A percentile compares a stretch with the other conserved stretches of the same genome.
Evolutionary conservation across 2,329 filamentous ascomycete species (phyloP).

Genomic region (Fusarium nelsonii): DNA sequence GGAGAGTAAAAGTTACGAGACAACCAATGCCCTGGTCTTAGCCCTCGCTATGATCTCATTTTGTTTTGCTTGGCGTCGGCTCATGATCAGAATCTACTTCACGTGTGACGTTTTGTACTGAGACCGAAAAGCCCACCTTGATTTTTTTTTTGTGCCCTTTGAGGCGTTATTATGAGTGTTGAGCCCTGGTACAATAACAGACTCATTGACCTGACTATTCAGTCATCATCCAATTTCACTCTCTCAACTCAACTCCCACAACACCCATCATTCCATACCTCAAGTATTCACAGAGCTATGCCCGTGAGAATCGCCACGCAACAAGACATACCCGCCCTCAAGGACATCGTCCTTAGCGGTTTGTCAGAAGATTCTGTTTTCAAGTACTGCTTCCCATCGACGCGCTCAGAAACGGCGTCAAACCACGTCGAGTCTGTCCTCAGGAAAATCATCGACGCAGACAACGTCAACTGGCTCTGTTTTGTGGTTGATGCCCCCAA

Average conservation of each 20-base stretch:
- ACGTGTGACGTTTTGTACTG: conserved; percentile 42
- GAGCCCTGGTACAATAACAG: conserved; percentile 15
- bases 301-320: conserved; percentile 34
- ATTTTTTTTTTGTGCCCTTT: conserved; percentile 12
- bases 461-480: conserved; percentile 31
- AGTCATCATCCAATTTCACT: not conserved
- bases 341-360: conserved; percentile 37
- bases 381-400: conserved; percentile 32
- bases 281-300: conserved; percentile 10
- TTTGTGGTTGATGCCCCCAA: conserved; percentile 35
- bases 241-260: not conserved
- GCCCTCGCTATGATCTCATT: conserved; percentile 31
- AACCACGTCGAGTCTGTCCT: conserved; percentile 30
- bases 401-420: conserved; percentile 13
- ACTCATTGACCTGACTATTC: not conserved
- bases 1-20: not conserved
- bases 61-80: conserved; percentile 34
- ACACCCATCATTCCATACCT: not conserved
- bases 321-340: conserved; percentile 32
- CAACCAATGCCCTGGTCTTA: conserved; percentile 14
- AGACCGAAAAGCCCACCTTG: conserved; percentile 24
- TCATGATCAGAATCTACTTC: conserved; percentile 32
- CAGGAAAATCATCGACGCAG: conserved; percentile 20
- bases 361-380: conserved; percentile 32
- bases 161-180: conserved; percentile 21